These are phyloP conservation scores for Wickerhamomyces pijperi DNA, from an alignment of 805 yeast species.

Conservation along the genomic window DNA sequence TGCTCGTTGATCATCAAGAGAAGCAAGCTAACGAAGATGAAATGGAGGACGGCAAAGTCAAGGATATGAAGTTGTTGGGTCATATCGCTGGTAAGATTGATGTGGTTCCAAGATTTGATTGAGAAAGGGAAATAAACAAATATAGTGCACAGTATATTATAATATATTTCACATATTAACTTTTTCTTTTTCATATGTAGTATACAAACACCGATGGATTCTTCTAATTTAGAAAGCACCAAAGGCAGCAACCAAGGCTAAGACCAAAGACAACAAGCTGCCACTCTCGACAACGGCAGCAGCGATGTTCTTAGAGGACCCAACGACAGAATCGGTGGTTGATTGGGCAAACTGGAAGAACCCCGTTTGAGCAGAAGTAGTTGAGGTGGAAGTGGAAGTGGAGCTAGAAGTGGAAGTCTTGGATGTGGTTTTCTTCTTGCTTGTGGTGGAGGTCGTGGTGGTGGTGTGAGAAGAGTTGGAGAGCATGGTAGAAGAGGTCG, in stretches of 20 bases:
- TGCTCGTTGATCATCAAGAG: conserved; percentile 26
- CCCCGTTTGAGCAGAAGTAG: conserved; percentile 1
- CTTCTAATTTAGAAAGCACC: not conserved
- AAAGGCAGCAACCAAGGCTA: not conserved
- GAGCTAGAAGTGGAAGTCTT: conserved; percentile 3
- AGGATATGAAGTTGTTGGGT: conserved; percentile 32
- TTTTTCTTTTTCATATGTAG: too few species aligned
- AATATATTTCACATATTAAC: too few species aligned
- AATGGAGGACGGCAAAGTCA: conserved; percentile 16
- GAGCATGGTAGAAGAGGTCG: conserved; percentile 5
- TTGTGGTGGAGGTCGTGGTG: conserved; percentile 1
- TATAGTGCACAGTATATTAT: too few species aligned
- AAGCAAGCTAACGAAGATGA: conserved; percentile 25
- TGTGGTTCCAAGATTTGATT: conserved; percentile 38
- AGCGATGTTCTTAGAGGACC: not conserved
- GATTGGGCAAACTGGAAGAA: conserved; percentile 1
- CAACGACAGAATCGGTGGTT: conserved; percentile 1
- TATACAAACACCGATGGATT: too few species aligned
- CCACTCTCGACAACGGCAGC: not conserved
- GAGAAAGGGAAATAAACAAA: too few species aligned
- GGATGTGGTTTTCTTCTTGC: conserved; percentile 2
- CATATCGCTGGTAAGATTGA: conserved; percentile 44
- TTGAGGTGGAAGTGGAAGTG: conserved; percentile 1
- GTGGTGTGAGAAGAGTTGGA: conserved; percentile 1
- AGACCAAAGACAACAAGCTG: not conserved